Evolutionary conservation across 768 basidiomycete genomes (phyloP), one percentile per base, ranked within the genome.

Genomic region (Psilocybe tampanensis): DNA sequence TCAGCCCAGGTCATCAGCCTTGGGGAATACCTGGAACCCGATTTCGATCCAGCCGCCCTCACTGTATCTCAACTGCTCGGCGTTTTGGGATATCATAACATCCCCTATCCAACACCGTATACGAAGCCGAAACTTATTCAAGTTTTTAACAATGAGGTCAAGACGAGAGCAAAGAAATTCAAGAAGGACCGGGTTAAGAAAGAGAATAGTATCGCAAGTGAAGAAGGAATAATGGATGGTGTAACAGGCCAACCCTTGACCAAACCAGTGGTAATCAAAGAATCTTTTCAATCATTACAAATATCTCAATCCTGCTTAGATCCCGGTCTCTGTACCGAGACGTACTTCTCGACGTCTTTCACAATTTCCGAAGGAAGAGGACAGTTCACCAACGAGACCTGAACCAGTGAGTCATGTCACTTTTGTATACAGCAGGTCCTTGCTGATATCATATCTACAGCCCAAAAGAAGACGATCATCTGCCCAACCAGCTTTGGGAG

Each of bases 61-160:
- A 94, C 92, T 0, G 84, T 94, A 23, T 81, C 90, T n/a, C 90
- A 94, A 66, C 77, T 94, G 5, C 80, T 90, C 11, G 92, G 90
- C 44, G 76, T 94, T 29, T 78, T 94, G 54, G 83, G 84, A 41
- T 88, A 85, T 66, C 92, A 94, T 72, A 86, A 88, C 61, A 74
- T 93, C 67, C 80, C 77, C 43, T 91, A 86, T 71, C 88, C 90
- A 8, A 80, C 84, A 7, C 87, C 87, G 2, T 86, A 89, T 69
- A 87, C 86, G 43, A 94, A 94, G 67, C 75, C 86, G 3, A 91
- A 86, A 66, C 81, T 94, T 18, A 81, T 93, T 12, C 80, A 86
- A 56, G 71, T 86, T n/a, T 94, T 94, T 72, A 84, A 90, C 58
- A 83, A 88, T 48, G 83, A 93, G 75, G 81, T 94, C 60, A 89